A percentile compares a stretch with the other conserved stretches of the same genome.
Evolutionary conservation across 345 rosid genomes (phyloP).

Genomic region (Eutrema heterophyllum): DNA sequence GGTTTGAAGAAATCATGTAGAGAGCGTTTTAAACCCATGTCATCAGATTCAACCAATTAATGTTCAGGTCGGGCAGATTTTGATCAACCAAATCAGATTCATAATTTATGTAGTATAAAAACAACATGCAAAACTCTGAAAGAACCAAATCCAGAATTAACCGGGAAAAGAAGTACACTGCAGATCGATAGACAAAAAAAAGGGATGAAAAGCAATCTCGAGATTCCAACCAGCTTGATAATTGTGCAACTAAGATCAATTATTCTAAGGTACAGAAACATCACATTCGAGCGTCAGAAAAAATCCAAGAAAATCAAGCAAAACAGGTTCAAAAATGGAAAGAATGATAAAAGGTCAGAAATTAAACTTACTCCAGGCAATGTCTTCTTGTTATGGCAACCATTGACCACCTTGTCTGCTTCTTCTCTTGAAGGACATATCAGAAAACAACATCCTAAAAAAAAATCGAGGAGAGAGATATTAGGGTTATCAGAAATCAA

Average conservation of each 20-base stretch:
- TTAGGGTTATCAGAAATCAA: conserved; percentile 38
- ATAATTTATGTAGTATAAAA: not conserved
- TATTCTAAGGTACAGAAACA: not conserved
- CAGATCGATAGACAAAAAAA: conserved; percentile 11
- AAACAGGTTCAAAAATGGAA: not conserved
- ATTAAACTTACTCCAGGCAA: conserved; percentile 87
- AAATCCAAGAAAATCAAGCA: not conserved
- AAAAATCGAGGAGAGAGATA: conserved; percentile 5
- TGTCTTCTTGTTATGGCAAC: conserved; percentile 88
- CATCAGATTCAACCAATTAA: not conserved
- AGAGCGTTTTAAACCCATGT: not conserved
- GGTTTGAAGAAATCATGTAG: conserved; percentile 12
- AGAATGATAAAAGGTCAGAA: not conserved
- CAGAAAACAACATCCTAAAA: conserved; percentile 82
- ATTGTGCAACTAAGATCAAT: conserved; percentile 7
- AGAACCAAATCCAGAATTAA: not conserved
- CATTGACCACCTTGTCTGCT: conserved; percentile 88
- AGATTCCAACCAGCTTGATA: conserved; percentile 6
- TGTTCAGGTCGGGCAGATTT: not conserved
- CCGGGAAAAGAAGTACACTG: not conserved
- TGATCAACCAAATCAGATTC: not conserved
- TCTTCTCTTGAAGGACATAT: conserved; percentile 87
- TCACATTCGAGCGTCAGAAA: conserved; percentile 1
- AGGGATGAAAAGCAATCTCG: conserved; percentile 17
- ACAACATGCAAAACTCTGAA: conserved; percentile 11